Evolutionary conservation across 768 basidiomycete genomes (phyloP).

Genomic region (Mycena polygramma): DNA sequence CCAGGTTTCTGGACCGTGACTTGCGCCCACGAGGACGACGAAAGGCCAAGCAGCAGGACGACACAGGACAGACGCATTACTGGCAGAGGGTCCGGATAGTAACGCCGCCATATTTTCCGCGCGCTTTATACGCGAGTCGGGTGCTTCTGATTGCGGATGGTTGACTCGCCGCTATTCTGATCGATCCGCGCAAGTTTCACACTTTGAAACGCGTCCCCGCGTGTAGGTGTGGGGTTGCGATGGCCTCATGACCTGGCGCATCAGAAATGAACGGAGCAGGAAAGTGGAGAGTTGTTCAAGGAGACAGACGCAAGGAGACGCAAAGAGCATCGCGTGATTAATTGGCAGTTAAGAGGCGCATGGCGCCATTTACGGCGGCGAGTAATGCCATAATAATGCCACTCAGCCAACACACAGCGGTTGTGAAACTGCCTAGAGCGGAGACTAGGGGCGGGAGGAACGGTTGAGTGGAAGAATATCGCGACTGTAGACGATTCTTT

Average conservation of each 20-base stretch:
- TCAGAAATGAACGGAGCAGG: background rate
- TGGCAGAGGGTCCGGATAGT: background rate
- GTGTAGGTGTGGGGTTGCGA: background rate
- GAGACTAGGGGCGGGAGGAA: too few species aligned
- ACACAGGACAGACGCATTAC: conserved; percentile 7
- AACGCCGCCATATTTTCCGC: background rate
- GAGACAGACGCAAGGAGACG: background rate
- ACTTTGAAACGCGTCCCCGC: background rate
- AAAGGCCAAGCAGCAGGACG: conserved; percentile 10
- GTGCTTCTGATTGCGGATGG: background rate
- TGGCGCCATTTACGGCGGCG: background rate
- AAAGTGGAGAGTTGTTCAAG: background rate
- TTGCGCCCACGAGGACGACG: conserved; percentile 23
- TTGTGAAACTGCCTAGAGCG: background rate
- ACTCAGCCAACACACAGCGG: background rate
- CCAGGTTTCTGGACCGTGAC: conserved; percentile 26
- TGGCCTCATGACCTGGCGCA: conserved; percentile 1
- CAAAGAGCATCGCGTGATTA: background rate
- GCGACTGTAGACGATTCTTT: too few species aligned
- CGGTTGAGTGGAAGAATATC: too few species aligned
- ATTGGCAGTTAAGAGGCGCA: background rate
- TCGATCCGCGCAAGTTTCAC: conserved; percentile 11
- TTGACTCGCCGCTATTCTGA: conserved; percentile 1
- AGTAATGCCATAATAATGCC: background rate
- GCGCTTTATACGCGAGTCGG: conserved; percentile 3